These are phyloP conservation scores for Amoebophrya sp. DNA, from an alignment of 169 alveolate species.

Conservation along the genomic window DNA sequence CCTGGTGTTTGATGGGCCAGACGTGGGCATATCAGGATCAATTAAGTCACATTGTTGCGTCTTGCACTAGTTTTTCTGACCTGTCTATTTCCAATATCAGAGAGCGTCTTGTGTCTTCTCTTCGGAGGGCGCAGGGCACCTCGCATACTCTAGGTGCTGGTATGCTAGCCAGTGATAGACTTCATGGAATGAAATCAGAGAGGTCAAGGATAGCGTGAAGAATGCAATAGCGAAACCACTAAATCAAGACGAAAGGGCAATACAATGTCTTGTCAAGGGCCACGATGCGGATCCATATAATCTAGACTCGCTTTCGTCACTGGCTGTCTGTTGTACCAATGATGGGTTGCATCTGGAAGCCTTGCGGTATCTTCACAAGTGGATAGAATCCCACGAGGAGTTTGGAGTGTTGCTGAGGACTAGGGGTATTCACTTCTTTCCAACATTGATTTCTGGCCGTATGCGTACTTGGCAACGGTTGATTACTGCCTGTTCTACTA, in stretches of 20 bases:
- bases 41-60: constrained; percentile 64
- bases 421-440: neutral
- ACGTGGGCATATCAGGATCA: constrained; percentile 67
- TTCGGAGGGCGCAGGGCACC: neutral
- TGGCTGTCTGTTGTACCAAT: constrained; percentile 76
- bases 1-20: constrained; percentile 74
- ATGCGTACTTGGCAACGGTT: neutral
- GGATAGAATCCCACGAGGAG: constrained; percentile 52
- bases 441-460: neutral
- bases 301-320: constrained; percentile 59
- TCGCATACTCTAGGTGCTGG: neutral
- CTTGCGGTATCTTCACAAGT: constrained; percentile 46
- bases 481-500: neutral
- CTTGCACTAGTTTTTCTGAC: constrained; percentile 37
- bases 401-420: constrained; percentile 39
- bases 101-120: no score
- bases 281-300: constrained; percentile 62
- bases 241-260: constrained; percentile 40
- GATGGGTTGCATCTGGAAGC: constrained; percentile 67
- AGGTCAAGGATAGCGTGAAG: constrained; percentile 29
- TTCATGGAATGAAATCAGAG: neutral
- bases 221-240: no score
- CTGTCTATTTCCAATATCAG: neutral
- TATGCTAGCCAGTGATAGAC: no score
- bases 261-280: constrained; percentile 54